Percentiles rank a stretch among this genome's conserved stretches.
Conservation (phyloP, 306 rosid genomes). For the Fagus sylvatica region DNA sequence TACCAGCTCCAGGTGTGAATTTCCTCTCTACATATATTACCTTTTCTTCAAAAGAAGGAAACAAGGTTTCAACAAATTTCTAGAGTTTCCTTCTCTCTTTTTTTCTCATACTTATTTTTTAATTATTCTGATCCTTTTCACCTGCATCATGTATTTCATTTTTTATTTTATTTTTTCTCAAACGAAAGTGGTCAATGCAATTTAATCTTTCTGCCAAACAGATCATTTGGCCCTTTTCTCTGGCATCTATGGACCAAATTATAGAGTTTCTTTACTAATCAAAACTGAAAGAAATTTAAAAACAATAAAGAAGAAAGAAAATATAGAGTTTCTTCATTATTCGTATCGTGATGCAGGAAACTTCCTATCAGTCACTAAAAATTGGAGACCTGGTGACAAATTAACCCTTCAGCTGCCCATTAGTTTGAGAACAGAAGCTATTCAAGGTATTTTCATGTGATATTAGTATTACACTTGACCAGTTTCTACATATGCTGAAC, state of each 20-base stretch:
- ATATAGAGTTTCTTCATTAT: background rate
- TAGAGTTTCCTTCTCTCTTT: background rate
- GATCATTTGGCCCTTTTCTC: background rate
- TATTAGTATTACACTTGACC: background rate
- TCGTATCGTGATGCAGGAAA: constrained; percentile 46
- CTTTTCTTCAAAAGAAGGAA: background rate
- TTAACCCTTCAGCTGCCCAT: constrained; percentile 70
- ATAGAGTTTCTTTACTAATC: background rate
- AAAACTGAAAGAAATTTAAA: background rate
- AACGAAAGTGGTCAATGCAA: background rate
- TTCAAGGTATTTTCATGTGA: constrained; percentile 56
- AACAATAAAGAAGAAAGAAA: background rate
- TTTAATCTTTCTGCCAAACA: background rate
- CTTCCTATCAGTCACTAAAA: constrained; percentile 46
- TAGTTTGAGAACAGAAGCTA: constrained; percentile 60
- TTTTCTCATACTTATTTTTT: background rate
- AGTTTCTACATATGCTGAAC: background rate
- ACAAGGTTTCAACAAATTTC: background rate
- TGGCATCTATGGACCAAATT: background rate
- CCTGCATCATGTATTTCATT: background rate
- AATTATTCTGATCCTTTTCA: background rate
- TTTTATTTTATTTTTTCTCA: background rate
- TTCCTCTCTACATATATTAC: background rate
- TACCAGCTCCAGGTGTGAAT: constrained; percentile 61
- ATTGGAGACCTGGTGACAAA: constrained; percentile 64